Base-by-base conservation (phyloP, 768 basidiomycete species). In the Cyclocybe aegerita region DNA sequence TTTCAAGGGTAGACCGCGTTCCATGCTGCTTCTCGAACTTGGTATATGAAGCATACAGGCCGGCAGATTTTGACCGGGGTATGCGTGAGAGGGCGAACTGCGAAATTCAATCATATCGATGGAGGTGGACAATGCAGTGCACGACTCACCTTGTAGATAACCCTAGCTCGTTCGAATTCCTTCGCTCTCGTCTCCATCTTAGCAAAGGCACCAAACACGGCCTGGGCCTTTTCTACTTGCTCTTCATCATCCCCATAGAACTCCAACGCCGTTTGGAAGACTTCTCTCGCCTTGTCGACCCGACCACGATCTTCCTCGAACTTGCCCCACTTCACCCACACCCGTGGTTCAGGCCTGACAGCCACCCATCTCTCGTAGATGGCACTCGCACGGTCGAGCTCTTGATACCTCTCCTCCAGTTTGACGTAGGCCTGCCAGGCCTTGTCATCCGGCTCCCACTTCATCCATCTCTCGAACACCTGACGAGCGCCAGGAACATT, bases 361-460 rank as follows among this genome's bases (percentile, higher is more conserved):
- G 83, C 86, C 45, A 91, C 79, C 90, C 93, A 93, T 7, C 93
- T 79, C 63, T 98, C 96, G 65, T 96, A 97, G 33, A 98, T 88
- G 15, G 86, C 75, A 51, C 93, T 96, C 2, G 94, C 96, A 7
- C 97, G 79, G 60, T 98, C 97, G 15, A 84, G 71, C 68, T 99
- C 97, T 49, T 85, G 76, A 65, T 98, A 99, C 45, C 97, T 81
- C 63, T 88, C 85, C 73, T 99, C 97, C 66, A 98, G 77, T 74
- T 99, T 98, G 78, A 98, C 91, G 70, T 96, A 98, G n/a, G 93
- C 93, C 65, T 94, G 91, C 96, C 96, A 99, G 3, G 96, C 94
- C 75, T 98, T 98, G 81, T 98, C 97, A 61, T 98, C 95, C 0
- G 97, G 97, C 65, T 98, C 97, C 97, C 97, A 98, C 57, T 92